These are phyloP conservation scores for Pythium scleroteichum DNA, from an alignment of 352 stramenopile genomes.

Conservation along the genomic window DNA sequence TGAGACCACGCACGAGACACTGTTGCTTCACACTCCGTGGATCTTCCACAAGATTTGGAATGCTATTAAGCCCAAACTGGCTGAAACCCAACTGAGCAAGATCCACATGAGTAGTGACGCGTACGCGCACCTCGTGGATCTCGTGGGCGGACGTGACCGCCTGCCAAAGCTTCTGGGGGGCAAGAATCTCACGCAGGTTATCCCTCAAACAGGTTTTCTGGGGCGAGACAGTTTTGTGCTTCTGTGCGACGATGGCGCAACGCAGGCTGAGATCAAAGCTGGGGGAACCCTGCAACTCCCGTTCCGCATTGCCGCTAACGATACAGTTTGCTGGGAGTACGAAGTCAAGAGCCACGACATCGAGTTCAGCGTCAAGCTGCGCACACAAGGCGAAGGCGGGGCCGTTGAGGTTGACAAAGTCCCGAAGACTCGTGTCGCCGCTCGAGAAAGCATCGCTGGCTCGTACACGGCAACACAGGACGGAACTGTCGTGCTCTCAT, in stretches of 20 bases:
- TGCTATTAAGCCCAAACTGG: conserved; percentile 50
- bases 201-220: conserved; percentile 68
- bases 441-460: conserved; percentile 39
- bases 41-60: conserved; percentile 77
- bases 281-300: conserved; percentile 60
- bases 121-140: conserved; percentile 43
- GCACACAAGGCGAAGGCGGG: conserved; percentile 67
- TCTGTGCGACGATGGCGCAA: conserved; percentile 71
- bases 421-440: conserved; percentile 37
- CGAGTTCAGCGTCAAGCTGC: conserved; percentile 69
- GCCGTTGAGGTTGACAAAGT: conserved; percentile 64
- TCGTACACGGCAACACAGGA: conserved; percentile 69
- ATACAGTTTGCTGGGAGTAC: conserved; percentile 81
- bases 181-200: conserved; percentile 47
- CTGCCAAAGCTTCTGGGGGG: conserved; percentile 61
- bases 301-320: conserved; percentile 68
- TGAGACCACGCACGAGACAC: conserved; percentile 52
- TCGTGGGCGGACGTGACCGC: conserved; percentile 49
- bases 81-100: conserved; percentile 66
- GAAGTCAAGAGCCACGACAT: conserved; percentile 65
- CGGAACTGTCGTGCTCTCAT: conserved; percentile 68
- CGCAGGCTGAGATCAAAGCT: conserved; percentile 63
- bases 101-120: conserved; percentile 57
- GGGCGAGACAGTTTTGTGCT: conserved; percentile 61
- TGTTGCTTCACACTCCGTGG: conserved; percentile 68